Percentiles rank a stretch among this genome's conserved stretches.
phyloP scores from a whole-genome alignment of 78 protist genomes.

The Bigelowiella natans region DNA sequence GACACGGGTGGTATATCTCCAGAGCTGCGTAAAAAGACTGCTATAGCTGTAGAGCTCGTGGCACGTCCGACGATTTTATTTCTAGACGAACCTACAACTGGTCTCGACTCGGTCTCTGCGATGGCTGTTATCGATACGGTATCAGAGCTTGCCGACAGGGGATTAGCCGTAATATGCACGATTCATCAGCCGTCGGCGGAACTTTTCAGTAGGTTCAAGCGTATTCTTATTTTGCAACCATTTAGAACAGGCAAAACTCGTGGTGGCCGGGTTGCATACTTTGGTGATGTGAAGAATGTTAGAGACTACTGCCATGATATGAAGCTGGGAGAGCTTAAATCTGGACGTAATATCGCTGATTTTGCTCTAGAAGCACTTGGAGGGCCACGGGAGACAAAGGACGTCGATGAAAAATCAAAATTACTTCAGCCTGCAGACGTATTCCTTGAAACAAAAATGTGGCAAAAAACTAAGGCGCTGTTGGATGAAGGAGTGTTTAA shows the following conservation, averaged over 20 bases:
- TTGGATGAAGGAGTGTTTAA: no score
- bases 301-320: not conserved
- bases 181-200: not conserved
- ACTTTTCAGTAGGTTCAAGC: not conserved
- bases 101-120: not conserved
- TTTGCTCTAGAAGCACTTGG: not conserved
- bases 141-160: not conserved
- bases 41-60: not conserved
- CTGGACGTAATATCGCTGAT: not conserved
- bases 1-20: not conserved
- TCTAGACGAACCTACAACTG: not conserved
- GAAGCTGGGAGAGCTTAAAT: not conserved
- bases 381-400: no score
- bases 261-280: not conserved
- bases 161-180: not conserved
- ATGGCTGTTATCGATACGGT: not conserved
- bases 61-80: not conserved
- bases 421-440: no score
- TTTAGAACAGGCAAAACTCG: no score
- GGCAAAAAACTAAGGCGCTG: no score
- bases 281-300: not conserved
- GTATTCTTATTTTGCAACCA: not conserved
- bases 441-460: no score
- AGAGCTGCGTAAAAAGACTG: not conserved
- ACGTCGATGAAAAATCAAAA: no score